Percentiles rank a stretch among this genome's conserved stretches.
phyloP scores from a whole-genome alignment of 2,329 filamentous ascomycete species.

The Aureobasidium sp. region DNA sequence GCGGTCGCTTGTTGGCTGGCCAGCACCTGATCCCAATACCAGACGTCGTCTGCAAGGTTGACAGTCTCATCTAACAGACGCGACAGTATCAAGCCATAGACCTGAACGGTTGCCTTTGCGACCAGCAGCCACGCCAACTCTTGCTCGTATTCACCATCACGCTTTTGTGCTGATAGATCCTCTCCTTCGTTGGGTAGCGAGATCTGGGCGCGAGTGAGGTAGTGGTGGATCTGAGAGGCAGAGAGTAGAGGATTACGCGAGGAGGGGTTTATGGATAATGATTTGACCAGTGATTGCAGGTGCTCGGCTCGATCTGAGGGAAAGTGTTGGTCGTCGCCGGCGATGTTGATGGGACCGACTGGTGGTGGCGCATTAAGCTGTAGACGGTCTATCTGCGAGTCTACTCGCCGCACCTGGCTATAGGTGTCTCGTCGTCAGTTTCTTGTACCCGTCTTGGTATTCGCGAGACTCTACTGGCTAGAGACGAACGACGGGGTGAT shows the following conservation, averaged over 20 bases:
- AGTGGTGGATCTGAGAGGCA: slow-evolving; percentile 9
- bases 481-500: neutral
- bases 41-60: slow-evolving; percentile 76
- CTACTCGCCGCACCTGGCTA: slow-evolving; percentile 51
- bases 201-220: slow-evolving; percentile 13
- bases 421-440: neutral
- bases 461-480: neutral
- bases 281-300: slow-evolving; percentile 23
- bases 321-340: slow-evolving; percentile 15
- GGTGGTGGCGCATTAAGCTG: slow-evolving; percentile 38
- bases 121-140: slow-evolving; percentile 88
- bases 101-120: slow-evolving; percentile 86
- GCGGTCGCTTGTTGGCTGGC: slow-evolving; percentile 71
- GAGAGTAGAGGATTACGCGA: slow-evolving; percentile 17
- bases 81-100: slow-evolving; percentile 73
- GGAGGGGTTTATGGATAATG: slow-evolving; percentile 15
- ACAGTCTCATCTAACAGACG: slow-evolving; percentile 76
- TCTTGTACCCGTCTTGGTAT: neutral
- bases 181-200: slow-evolving; percentile 9
- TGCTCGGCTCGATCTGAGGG: slow-evolving; percentile 25
- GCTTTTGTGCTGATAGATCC: slow-evolving; percentile 8
- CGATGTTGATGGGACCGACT: slow-evolving; percentile 15
- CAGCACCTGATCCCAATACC: slow-evolving; percentile 91
- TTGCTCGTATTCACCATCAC: slow-evolving; percentile 50
- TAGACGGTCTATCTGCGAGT: slow-evolving; percentile 51